Conservation (phyloP, 208 protist species). For the Borovskyia barvae region DNA sequence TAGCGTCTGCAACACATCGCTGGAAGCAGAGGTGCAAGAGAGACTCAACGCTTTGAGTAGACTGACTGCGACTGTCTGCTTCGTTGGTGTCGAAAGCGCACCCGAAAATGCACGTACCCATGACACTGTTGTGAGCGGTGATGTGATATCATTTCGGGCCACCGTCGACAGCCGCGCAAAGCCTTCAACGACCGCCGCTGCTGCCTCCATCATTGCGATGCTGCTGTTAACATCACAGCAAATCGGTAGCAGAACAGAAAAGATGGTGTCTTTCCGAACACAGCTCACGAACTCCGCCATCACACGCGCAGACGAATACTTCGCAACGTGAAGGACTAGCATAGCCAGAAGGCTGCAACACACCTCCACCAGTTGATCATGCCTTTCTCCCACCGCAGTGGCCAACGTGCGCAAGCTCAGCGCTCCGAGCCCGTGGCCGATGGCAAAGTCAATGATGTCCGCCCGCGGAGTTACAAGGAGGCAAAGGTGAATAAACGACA, state of each 20-base stretch:
- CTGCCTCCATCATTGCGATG: slow-evolving; percentile 34
- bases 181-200: slow-evolving; percentile 45
- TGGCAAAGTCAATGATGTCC: slow-evolving; percentile 35
- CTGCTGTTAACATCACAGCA: slow-evolving; percentile 28
- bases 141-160: slow-evolving; percentile 45
- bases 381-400: slow-evolving; percentile 26
- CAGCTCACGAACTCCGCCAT: slow-evolving; percentile 39
- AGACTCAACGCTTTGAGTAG: slow-evolving; percentile 47
- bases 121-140: slow-evolving; percentile 17
- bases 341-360: slow-evolving; percentile 35
- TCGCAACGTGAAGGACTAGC: slow-evolving; percentile 39
- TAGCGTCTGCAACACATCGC: slow-evolving; percentile 5
- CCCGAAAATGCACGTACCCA: slow-evolving; percentile 29
- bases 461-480: slow-evolving; percentile 17
- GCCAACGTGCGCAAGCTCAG: slow-evolving; percentile 45
- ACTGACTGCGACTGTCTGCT: slow-evolving; percentile 30
- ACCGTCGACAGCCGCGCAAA: slow-evolving; percentile 35
- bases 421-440: slow-evolving; percentile 39
- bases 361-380: slow-evolving; percentile 35
- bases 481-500: slow-evolving; percentile 38
- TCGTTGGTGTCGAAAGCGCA: slow-evolving; percentile 21
- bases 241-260: slow-evolving; percentile 50
- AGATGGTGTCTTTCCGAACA: slow-evolving; percentile 30
- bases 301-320: slow-evolving; percentile 29
- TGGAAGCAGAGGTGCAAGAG: slow-evolving; percentile 27